Conservation (phyloP, 805 yeast genomes). For the Isabelozyma heimii region DNA sequence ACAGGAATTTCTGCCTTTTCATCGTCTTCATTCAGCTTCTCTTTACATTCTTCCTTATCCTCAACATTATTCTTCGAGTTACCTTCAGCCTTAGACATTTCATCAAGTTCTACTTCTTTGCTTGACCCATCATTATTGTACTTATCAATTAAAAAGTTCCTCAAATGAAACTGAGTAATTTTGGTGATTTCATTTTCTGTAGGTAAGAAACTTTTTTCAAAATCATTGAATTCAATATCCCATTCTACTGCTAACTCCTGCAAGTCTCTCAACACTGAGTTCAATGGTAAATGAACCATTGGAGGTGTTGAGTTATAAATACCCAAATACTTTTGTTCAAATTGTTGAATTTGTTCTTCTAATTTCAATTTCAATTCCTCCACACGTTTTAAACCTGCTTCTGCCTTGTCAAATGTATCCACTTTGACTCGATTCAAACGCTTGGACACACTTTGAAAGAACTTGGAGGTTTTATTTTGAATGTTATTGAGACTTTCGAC, state of each 20-base stretch:
- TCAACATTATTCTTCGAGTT: constrained; percentile 8
- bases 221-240: constrained; percentile 80
- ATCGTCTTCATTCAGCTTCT: background rate
- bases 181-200: constrained; percentile 90
- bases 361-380: constrained; percentile 55
- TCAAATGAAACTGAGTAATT: constrained; percentile 84
- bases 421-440: constrained; percentile 76
- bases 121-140: constrained; percentile 21
- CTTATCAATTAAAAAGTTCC: constrained; percentile 65
- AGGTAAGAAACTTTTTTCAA: constrained; percentile 78
- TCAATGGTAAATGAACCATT: constrained; percentile 67
- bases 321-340: constrained; percentile 45
- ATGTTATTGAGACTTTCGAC: constrained; percentile 58
- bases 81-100: constrained; percentile 3
- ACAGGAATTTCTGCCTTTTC: background rate
- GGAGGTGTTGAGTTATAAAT: constrained; percentile 57
- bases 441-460: constrained; percentile 70
- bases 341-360: constrained; percentile 45
- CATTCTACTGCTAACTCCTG: constrained; percentile 84
- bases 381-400: constrained; percentile 62
- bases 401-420: constrained; percentile 66
- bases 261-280: constrained; percentile 62
- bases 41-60: constrained; percentile 6
- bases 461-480: constrained; percentile 48
- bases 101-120: constrained; percentile 16